Conservation (phyloP, 1,139 yeast species). For the Yamadazyma epiphylla region DNA sequence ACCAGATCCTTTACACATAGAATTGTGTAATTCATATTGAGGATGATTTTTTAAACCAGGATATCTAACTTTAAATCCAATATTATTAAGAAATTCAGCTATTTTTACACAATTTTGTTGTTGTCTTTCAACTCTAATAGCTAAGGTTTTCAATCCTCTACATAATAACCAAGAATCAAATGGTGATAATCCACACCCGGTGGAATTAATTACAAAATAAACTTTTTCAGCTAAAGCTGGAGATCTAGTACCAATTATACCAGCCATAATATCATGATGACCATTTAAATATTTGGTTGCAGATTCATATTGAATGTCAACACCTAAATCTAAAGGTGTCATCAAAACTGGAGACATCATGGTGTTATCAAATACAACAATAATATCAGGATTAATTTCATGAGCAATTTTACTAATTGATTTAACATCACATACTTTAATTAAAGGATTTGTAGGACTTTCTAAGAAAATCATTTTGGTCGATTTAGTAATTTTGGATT, state of each 20-base stretch:
- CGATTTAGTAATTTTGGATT: slow-evolving; percentile 44
- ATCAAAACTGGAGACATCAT: slow-evolving; percentile 91
- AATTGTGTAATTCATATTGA: slow-evolving; percentile 71
- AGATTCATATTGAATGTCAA: slow-evolving; percentile 87
- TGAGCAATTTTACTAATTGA: slow-evolving; percentile 66
- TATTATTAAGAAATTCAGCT: slow-evolving; percentile 65
- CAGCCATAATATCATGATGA: slow-evolving; percentile 96
- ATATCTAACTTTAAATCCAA: slow-evolving; percentile 69
- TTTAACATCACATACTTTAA: slow-evolving; percentile 79
- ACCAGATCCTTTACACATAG: slow-evolving; percentile 82
- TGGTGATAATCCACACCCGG: slow-evolving; percentile 89
- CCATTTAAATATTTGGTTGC: slow-evolving; percentile 92
- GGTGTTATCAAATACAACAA: slow-evolving; percentile 89
- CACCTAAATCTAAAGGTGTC: slow-evolving; percentile 82
- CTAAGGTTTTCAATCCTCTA: slow-evolving; percentile 83
- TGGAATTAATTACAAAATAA: slow-evolving; percentile 77
- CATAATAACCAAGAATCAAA: slow-evolving; percentile 86
- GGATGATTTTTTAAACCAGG: slow-evolving; percentile 85
- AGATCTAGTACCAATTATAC: slow-evolving; percentile 71
- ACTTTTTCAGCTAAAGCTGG: slow-evolving; percentile 62
- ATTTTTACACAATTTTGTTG: slow-evolving; percentile 72
- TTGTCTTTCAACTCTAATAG: slow-evolving; percentile 82
- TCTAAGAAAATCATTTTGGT: slow-evolving; percentile 80
- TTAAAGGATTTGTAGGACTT: slow-evolving; percentile 88
- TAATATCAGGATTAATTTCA: slow-evolving; percentile 57